Conservation (phyloP, 176 grass and related monocot species). For the Miscanthus lutarioriparius region DNA sequence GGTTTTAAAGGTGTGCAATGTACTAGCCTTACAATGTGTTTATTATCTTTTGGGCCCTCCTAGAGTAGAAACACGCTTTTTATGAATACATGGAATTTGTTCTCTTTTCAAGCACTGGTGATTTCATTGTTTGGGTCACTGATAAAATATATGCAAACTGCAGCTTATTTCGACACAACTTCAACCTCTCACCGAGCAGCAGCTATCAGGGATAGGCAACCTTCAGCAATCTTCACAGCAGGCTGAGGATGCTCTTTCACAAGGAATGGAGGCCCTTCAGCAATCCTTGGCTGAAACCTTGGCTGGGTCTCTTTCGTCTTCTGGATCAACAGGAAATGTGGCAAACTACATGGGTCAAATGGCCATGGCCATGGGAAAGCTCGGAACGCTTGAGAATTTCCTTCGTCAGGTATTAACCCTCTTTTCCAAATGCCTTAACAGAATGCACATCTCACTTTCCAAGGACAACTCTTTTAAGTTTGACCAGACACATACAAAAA, state of each 20-base stretch:
- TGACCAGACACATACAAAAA: background rate
- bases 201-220: conserved; percentile 75
- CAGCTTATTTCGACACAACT: conserved; percentile 91
- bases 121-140: conserved; percentile 18
- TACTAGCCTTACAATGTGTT: conserved; percentile 5
- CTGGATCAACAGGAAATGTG: conserved; percentile 88
- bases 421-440: conserved; percentile 2
- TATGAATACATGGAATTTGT: background rate
- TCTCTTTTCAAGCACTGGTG: background rate
- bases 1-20: conserved; percentile 74
- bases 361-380: conserved; percentile 99
- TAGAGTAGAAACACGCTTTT: background rate
- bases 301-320: conserved; percentile 79
- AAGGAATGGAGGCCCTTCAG: conserved; percentile 99
- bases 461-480: background rate
- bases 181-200: conserved; percentile 91
- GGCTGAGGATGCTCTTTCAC: conserved; percentile 93
- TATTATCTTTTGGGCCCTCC: conserved; percentile 8
- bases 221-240: conserved; percentile 96
- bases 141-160: conserved; percentile 36
- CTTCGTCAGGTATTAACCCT: conserved; percentile 75
- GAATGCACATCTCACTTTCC: background rate
- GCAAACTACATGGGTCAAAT: conserved; percentile 99
- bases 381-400: conserved; percentile 93
- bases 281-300: conserved; percentile 94